Base-by-base conservation (phyloP, 768 basidiomycete genomes). In the Tephrocybe rancida region DNA sequence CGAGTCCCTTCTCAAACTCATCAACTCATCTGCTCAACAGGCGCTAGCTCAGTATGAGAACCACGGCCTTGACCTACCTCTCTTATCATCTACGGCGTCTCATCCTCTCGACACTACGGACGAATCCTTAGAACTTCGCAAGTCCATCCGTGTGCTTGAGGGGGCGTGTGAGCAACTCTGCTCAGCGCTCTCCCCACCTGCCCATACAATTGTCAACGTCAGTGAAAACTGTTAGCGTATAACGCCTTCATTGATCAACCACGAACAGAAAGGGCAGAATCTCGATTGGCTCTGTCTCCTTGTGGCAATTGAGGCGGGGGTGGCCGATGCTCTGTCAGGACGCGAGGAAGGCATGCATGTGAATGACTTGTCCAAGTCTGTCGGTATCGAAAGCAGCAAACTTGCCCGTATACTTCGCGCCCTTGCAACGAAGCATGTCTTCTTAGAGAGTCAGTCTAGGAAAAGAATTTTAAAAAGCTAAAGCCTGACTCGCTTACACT, bases 401-500 rank as follows among this genome's bases (percentile, higher is more conserved):
- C 58, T 73, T 5, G 64, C 58, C 13, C 60, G 72, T 3, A 62
- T 73, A 5, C 49, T 76, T 51, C 64, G 73, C 13, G 45, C 64
- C 8, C 64, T 73, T 8, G 62, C 66, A 13, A 65, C 70, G 5
- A 66, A 63, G 41, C 67, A 73, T 32, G 56, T 66, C 30, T 75
- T 72, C 59, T 58, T 59, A 18, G 76, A 77, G 68, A 67, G 75
- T 75, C 13, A 7, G 62, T 45, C 43, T 18, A 0, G 14, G 35
- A 10, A 14, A 1, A 34, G n/a, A 11, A 45, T 5, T 9, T 30
- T 30, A 30, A 6, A 42, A 9, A 4, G 8, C 11, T 29, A 5
- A 18, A 11, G 3, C 7, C 26, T 24, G 11, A 42, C n/a, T 10
- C 39, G 25, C 16, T 46, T 38, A 3, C 29, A 9, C 5, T 22